Base-by-base conservation (phyloP, 1,284 basidiomycete species). In the Microbotryum saponariae region DNA sequence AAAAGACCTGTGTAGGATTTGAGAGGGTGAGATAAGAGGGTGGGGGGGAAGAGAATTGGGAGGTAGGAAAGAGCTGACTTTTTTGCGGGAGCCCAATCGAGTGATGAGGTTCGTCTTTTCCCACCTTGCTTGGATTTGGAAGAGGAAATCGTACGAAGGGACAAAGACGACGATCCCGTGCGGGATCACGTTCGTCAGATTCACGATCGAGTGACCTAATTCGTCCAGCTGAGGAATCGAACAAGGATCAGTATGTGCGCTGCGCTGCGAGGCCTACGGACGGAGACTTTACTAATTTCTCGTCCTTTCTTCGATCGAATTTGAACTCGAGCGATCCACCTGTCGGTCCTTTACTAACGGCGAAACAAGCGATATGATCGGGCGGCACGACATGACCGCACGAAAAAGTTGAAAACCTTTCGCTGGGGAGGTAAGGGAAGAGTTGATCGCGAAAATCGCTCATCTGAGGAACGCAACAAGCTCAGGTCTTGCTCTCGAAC, bases 81-180 rank as follows among this genome's bases (percentile, higher is more conserved):
- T 84, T 76, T 97, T 97, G 79, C 87, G 91, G 8, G 73, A 74
- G 5, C 75, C 76, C 49, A 94, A 77, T 67, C 85, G 85, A 9
- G 80, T 77, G 62, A 92, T 68, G 18, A 85, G 69, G 0, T 85
- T 85, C 20, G 76, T 82, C 33, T 78, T 77, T 23, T 77, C 76
- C 93, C 94, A 98, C 5, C 79, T 74, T 6, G 76, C 76, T 72
- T 84, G 86, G 2, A 88, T 81, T 31, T 78, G 77, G 64, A 88
- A 82, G 33, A 97, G 78, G 67, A 91, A 92, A 25, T 80, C 82
- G 74, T 98, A 98, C 0, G 91, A 96, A 0, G 94, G 93, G 46
- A 97, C 83, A 73, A 98, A 98, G 6, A 96, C 86, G 23, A 98
- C 88, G 74, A 97, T 81, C 0, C 94, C 94, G 45, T 85, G 85